Percentiles rank a stretch among this genome's conserved stretches.
These are phyloP conservation scores for Cyberlindnera xishuangbannaensis DNA, from an alignment of 805 yeast genomes.

Conservation along the genomic window DNA sequence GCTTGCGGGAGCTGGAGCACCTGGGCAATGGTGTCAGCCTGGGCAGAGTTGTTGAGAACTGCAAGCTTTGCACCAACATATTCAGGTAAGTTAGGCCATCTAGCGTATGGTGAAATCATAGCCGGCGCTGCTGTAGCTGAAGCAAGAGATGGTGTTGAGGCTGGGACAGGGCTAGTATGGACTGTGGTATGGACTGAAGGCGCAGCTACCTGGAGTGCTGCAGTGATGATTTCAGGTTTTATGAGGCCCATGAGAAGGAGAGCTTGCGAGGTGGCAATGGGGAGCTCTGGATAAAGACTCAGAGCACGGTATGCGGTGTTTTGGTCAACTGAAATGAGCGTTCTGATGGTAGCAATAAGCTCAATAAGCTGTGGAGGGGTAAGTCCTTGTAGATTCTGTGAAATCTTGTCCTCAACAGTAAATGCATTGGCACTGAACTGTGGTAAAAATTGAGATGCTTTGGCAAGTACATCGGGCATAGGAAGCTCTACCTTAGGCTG, in stretches of 20 bases:
- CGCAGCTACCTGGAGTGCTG: constrained; percentile 33
- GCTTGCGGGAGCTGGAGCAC: constrained; percentile 39
- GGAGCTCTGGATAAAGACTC: constrained; percentile 48
- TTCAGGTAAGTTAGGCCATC: constrained; percentile 45
- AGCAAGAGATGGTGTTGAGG: not conserved
- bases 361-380: constrained; percentile 71
- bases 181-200: constrained; percentile 5
- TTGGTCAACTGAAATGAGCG: constrained; percentile 29
- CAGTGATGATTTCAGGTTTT: constrained; percentile 60
- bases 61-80: constrained; percentile 45
- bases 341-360: constrained; percentile 59
- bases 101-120: constrained; percentile 26
- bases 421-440: constrained; percentile 39
- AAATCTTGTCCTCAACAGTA: constrained; percentile 49
- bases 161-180: not conserved
- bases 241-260: constrained; percentile 71
- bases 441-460: constrained; percentile 55
- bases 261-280: constrained; percentile 68
- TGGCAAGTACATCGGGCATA: constrained; percentile 43
- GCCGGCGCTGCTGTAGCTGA: not conserved
- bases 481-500: constrained; percentile 16
- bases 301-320: constrained; percentile 48
- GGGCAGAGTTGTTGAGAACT: constrained; percentile 47
- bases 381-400: constrained; percentile 53
- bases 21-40: constrained; percentile 49